A percentile compares a stretch with the other conserved stretches of the same genome.
Evolutionary conservation across 148 eudicot species (phyloP).

Genomic region (Chenopodium album): DNA sequence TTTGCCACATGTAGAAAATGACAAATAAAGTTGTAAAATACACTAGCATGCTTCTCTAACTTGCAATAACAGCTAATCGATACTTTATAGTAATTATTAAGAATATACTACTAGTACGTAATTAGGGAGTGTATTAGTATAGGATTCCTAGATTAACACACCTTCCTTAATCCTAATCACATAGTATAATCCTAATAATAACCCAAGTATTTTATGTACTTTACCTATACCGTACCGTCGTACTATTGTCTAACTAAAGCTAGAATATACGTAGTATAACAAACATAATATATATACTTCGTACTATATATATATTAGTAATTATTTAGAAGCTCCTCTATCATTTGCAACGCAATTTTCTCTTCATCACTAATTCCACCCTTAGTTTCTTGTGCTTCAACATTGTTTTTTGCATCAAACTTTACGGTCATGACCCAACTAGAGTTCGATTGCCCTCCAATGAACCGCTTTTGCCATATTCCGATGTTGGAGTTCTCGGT

Average conservation of each 20-base stretch:
- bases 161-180: too few species aligned
- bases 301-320: constrained; percentile 11
- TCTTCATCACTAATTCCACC: constrained; percentile 51
- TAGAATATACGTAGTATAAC: background rate
- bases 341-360: constrained; percentile 61
- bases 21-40: too few species aligned
- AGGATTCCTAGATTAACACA: too few species aligned
- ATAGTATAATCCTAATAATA: too few species aligned
- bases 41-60: too few species aligned
- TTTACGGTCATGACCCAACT: constrained; percentile 58
- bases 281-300: too few species aligned
- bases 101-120: too few species aligned
- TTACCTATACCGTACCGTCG: background rate
- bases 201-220: background rate
- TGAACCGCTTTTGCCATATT: constrained; percentile 50
- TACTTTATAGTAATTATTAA: too few species aligned
- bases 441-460: constrained; percentile 39
- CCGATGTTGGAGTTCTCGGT: constrained; percentile 50
- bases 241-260: background rate
- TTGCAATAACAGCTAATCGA: too few species aligned
- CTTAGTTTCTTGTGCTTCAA: background rate
- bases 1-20: too few species aligned
- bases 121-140: too few species aligned
- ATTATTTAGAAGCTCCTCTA: constrained; percentile 54
- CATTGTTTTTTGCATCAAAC: constrained; percentile 25